These are phyloP conservation scores for Infundibulicybe gibba DNA, from an alignment of 768 basidiomycete genomes.

Conservation along the genomic window DNA sequence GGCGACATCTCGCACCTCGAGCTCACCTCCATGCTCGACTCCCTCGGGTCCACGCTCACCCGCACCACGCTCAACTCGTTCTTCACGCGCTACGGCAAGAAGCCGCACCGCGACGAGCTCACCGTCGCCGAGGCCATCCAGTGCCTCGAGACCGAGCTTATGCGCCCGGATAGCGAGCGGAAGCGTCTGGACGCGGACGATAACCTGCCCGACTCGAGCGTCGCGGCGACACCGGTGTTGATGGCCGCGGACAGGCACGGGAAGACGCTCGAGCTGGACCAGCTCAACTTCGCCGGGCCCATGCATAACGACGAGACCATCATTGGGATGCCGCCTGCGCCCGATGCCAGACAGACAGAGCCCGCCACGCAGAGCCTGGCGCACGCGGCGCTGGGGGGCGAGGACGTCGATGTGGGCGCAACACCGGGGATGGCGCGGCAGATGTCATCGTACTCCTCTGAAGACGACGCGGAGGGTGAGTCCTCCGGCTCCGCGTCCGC, in stretches of 20 bases:
- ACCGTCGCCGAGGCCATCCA: slow-evolving; percentile 76
- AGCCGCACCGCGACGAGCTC: slow-evolving; percentile 64
- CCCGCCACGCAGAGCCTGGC: slow-evolving; percentile 17
- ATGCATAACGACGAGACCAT: background rate
- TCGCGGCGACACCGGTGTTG: slow-evolving; percentile 50
- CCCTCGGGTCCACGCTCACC: slow-evolving; percentile 90
- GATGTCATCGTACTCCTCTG: slow-evolving; percentile 39
- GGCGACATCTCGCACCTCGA: slow-evolving; percentile 75
- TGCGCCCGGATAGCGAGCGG: slow-evolving; percentile 69
- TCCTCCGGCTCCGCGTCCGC: slow-evolving; percentile 16
- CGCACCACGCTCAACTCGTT: slow-evolving; percentile 75
- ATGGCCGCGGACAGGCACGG: slow-evolving; percentile 34
- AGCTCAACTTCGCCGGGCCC: slow-evolving; percentile 62
- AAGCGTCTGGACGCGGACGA: slow-evolving; percentile 51
- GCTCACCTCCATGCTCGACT: slow-evolving; percentile 93
- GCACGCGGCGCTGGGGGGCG: background rate
- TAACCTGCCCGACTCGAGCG: slow-evolving; percentile 37
- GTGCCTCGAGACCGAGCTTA: slow-evolving; percentile 83
- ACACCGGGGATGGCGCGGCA: slow-evolving; percentile 18
- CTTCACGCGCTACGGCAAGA: slow-evolving; percentile 69
- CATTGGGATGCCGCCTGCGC: no score
- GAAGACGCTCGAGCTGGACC: slow-evolving; percentile 44
- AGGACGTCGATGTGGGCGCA: slow-evolving; percentile 9
- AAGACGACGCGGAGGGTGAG: slow-evolving; percentile 30
- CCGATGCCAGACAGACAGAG: slow-evolving; percentile 11